Base-by-base conservation (phyloP, 208 protist genomes). In the Trypanosoma theileri region DNA sequence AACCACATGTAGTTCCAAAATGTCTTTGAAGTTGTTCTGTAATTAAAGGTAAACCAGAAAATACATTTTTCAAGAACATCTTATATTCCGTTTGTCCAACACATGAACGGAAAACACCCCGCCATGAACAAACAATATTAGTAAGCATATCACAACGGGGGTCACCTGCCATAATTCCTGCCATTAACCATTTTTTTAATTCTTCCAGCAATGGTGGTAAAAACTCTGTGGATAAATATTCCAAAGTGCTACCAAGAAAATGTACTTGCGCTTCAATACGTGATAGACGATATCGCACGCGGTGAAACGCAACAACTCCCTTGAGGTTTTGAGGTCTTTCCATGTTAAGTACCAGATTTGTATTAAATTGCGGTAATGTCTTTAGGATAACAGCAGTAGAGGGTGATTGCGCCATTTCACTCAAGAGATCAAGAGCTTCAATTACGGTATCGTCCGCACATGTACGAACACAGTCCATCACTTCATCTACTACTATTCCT, bases 381-480 rank as follows among this genome's bases (percentile, higher is more conserved):
- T 59, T 54, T n/a, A 75, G 45, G 21, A 64, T 44, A 21, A 46
- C 46, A 26, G 57, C 63, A 40, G 70, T 70, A 17, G 63, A 66
- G 24, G 70, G 63, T 17, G 70, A 75, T 26, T 58, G 57, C 42
- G 42, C 55, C 70, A 75, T 69, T 46, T 66, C 62, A 69, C 35
- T 66, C 8, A 75, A 56, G n/a, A 75, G 58, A 54, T 59, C 12
- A 31, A 75, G 56, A 21, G 70, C 70, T 28, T 58, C 70, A 52
- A 75, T 28, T 17, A 31, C 63, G n/a, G 41, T 60, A 53, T 66
- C 57, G 31, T 26, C 45, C 21, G 14, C n/a, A 42, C 55, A 69
- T 51, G 4, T 66, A 19, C 3, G 45, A 50, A 69, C 63, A 46
- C 70, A 69, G 28, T 64, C 24, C 57, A 69, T 70, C 2, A 75